Conservation (phyloP, 352 stramenopile genomes). For the Saprolegnia parasitica region DNA sequence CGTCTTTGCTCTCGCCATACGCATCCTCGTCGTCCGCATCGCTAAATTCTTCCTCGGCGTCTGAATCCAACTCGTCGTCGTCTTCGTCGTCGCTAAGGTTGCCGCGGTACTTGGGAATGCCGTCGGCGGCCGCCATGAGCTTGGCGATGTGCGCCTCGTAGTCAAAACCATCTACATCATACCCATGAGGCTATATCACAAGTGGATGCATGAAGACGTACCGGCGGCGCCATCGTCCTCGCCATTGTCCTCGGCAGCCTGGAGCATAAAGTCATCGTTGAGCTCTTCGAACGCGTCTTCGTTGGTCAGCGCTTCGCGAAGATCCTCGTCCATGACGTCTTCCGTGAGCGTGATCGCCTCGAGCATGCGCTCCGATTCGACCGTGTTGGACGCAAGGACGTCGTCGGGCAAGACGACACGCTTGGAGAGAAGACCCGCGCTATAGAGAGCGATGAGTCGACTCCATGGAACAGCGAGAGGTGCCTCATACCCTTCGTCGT, state of each 20-base stretch:
- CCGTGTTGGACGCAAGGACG: conserved; percentile 52
- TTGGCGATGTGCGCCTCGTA: conserved; percentile 92
- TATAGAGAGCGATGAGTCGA: conserved; percentile 12
- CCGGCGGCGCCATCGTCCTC: conserved; percentile 31
- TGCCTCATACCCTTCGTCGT: conserved; percentile 23
- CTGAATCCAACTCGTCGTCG: conserved; percentile 39
- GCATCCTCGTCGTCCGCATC: conserved; percentile 65
- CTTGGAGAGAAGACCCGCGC: conserved; percentile 48
- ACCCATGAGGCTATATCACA: not conserved
- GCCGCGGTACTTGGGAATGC: conserved; percentile 59
- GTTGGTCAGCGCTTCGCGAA: conserved; percentile 80
- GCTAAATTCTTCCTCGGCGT: conserved; percentile 59
- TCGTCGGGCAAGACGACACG: conserved; percentile 61
- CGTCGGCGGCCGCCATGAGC: conserved; percentile 84
- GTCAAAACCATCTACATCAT: conserved; percentile 68
- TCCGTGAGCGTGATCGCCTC: conserved; percentile 82
- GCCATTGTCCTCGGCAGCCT: conserved; percentile 53
- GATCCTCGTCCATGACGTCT: conserved; percentile 82
- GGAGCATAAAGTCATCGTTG: conserved; percentile 89
- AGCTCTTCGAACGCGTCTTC: conserved; percentile 82
- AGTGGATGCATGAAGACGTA: not conserved
- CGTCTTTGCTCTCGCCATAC: no score
- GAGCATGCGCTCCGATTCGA: conserved; percentile 67
- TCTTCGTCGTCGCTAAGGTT: conserved; percentile 65
- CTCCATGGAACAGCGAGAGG: not conserved